These are phyloP conservation scores for Austroboletus niveus DNA, from an alignment of 1,284 basidiomycete genomes.

Conservation along the genomic window DNA sequence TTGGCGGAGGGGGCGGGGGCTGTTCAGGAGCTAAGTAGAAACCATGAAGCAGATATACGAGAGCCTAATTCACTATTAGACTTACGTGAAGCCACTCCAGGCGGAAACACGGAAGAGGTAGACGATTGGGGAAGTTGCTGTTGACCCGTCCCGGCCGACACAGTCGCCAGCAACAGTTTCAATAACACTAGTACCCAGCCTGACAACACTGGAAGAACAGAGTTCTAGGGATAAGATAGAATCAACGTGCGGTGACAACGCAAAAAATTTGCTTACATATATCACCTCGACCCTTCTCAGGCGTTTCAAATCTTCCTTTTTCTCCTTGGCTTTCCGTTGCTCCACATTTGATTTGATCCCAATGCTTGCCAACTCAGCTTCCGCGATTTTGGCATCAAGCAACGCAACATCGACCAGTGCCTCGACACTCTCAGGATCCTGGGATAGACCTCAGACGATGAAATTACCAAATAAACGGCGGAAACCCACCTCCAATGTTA, in stretches of 20 bases:
- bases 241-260: slow-evolving; percentile 3
- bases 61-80: slow-evolving; percentile 7
- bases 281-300: slow-evolving; percentile 87
- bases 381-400: slow-evolving; percentile 68
- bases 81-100: slow-evolving; percentile 69
- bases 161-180: slow-evolving; percentile 86
- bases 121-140: slow-evolving; percentile 58
- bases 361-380: slow-evolving; percentile 59
- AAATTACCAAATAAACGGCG: slow-evolving; percentile 3
- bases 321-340: slow-evolving; percentile 63
- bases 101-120: slow-evolving; percentile 63
- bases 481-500: slow-evolving; percentile 38
- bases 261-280: slow-evolving; percentile 60
- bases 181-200: slow-evolving; percentile 88
- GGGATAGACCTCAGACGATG: slow-evolving; percentile 7
- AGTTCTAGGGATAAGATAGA: slow-evolving; percentile 44
- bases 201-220: slow-evolving; percentile 79
- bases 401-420: slow-evolving; percentile 66
- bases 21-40: slow-evolving; percentile 54
- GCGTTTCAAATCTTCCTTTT: slow-evolving; percentile 76
- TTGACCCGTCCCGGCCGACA: slow-evolving; percentile 69
- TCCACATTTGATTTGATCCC: slow-evolving; percentile 53
- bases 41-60: slow-evolving; percentile 4
- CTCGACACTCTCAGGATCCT: slow-evolving; percentile 63
- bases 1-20: slow-evolving; percentile 66